Evolutionary conservation across 1,284 basidiomycete species (phyloP), one percentile per base, ranked within the genome.

Genomic region (Cutaneotrichosporon mucoides): DNA sequence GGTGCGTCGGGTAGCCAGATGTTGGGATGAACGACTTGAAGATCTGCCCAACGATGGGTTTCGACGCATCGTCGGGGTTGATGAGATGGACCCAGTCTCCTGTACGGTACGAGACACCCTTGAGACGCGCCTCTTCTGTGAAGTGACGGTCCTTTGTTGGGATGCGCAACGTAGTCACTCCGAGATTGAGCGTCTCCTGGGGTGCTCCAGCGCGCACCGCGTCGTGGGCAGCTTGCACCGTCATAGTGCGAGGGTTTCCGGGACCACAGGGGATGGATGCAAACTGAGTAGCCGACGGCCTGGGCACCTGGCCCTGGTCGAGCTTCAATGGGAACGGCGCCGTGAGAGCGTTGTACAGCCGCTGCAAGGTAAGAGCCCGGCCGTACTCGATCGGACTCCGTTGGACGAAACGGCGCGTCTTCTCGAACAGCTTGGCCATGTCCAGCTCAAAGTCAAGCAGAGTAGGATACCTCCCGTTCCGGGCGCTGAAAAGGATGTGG

Each of bases 21-120:
- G 88, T 86, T 33, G 85, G 87, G 13, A 85, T 73, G 82, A 85
- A 94, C 53, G 87, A 88, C 71, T 88, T 88, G 80, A 92, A 96
- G 33, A 98, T 86, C 73, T 97, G 94, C 0, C 85, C 94, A 47
- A 97, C 82, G 66, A 96, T 91, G 1, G 95, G 95, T 55, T 87
- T 83, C 58, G 86, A 84, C 0, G 92, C 86, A 72, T 95, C 91
- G 73, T 94, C 90, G 1, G 92, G 89, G 75, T 96, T 97, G 73
- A 86, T 86, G 60, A 97, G 75, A 77, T 98, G 94, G 4, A 97
- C 83, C 86, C 90, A 98, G 77, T 98, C 93, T 6, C 88, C 91
- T 59, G 55, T 34, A 13, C 82, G 84, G 66, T 91, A 79, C 12
- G 81, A 81, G 82, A 86, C 86, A 1, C 93, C 94, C 75, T 94